Conservation (phyloP, 805 yeast genomes). For the Wickerhamomyces hampshirensis region DNA sequence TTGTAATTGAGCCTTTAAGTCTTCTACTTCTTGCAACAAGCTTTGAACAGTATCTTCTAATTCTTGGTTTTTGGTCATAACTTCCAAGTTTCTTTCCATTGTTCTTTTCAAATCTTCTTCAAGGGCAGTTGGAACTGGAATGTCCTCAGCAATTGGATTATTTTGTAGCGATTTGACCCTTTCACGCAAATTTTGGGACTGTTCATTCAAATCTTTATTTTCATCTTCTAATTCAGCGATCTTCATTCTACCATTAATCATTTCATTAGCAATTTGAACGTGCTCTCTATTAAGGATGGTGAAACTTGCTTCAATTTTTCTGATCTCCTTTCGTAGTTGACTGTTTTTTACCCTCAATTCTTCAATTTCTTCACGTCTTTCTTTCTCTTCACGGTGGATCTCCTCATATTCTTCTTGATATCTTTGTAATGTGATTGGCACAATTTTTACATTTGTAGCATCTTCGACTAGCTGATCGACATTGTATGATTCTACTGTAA, state of each 20-base stretch:
- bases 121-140: constrained; percentile 33
- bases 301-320: constrained; percentile 65
- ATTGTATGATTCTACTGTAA: constrained; percentile 39
- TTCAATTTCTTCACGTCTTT: constrained; percentile 60
- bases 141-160: constrained; percentile 26
- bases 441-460: constrained; percentile 66
- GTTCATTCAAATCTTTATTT: constrained; percentile 51
- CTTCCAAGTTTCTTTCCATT: constrained; percentile 57
- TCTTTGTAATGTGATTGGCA: constrained; percentile 67
- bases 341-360: constrained; percentile 67
- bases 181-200: constrained; percentile 42
- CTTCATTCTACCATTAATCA: constrained; percentile 73
- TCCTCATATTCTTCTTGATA: constrained; percentile 73
- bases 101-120: constrained; percentile 53
- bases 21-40: constrained; percentile 38
- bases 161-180: constrained; percentile 25
- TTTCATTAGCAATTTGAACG: constrained; percentile 77
- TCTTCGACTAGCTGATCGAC: constrained; percentile 74
- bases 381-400: constrained; percentile 68
- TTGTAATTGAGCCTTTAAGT: constrained; percentile 25
- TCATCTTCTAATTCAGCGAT: constrained; percentile 76
- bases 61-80: constrained; percentile 56
- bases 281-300: constrained; percentile 76
- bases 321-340: constrained; percentile 64
- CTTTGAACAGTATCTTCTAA: constrained; percentile 48